Percentiles rank a stretch among this genome's conserved stretches.
Conservation (phyloP, 2,329 filamentous ascomycete species). For the Colletotrichum cordylinicola region DNA sequence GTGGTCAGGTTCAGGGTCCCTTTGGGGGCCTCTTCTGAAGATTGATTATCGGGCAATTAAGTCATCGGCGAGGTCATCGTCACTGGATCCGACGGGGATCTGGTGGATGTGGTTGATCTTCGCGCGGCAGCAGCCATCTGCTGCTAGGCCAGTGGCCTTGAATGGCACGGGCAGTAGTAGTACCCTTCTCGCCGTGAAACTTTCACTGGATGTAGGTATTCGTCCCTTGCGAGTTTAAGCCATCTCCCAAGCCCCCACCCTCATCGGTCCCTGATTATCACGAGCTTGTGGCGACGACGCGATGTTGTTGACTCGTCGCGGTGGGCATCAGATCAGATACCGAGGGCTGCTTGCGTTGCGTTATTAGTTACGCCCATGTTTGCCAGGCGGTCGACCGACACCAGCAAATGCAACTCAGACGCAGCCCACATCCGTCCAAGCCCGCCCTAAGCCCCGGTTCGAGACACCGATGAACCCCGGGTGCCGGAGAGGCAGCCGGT, state of each 20-base stretch:
- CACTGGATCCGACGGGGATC: background rate
- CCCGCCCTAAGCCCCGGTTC: slow-evolving; percentile 6
- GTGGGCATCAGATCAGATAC: background rate
- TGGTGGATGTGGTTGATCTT: slow-evolving; percentile 2
- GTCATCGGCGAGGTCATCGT: slow-evolving; percentile 10
- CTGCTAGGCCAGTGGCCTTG: background rate
- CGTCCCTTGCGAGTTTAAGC: background rate
- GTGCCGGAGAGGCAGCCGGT: slow-evolving; percentile 20
- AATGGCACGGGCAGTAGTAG: background rate
- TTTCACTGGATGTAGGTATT: background rate
- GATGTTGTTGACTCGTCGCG: background rate
- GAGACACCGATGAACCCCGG: slow-evolving; percentile 7
- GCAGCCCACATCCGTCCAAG: background rate
- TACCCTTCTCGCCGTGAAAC: background rate
- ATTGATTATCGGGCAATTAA: slow-evolving; percentile 14
- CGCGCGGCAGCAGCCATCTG: background rate
- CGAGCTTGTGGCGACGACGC: slow-evolving; percentile 13
- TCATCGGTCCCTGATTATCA: background rate
- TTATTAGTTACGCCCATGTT: background rate
- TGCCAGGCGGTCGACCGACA: background rate
- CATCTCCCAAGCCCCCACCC: background rate
- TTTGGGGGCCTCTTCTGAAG: background rate
- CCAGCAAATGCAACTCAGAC: background rate
- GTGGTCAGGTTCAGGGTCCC: slow-evolving; percentile 8
- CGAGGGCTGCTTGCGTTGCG: background rate